A percentile compares a stretch with the other conserved stretches of the same genome.
These are phyloP conservation scores for Aspergillus puulaauensis DNA, from an alignment of 2,329 filamentous ascomycete species.

Conservation along the genomic window DNA sequence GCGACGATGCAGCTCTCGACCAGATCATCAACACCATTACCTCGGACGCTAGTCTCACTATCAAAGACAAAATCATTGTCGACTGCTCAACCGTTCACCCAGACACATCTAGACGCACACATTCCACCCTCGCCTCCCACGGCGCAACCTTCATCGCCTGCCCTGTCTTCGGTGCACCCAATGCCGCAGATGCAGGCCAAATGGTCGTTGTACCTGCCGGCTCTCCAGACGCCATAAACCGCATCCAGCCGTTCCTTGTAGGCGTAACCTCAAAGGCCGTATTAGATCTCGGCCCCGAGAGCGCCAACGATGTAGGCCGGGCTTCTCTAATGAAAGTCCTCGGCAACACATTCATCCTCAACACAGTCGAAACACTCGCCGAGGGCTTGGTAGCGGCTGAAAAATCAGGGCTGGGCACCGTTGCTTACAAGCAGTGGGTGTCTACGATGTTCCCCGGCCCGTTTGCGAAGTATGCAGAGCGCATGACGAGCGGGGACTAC, in stretches of 20 bases:
- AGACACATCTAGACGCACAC: slow-evolving; percentile 69
- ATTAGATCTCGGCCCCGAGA: slow-evolving; percentile 70
- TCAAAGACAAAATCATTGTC: slow-evolving; percentile 74
- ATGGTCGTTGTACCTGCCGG: slow-evolving; percentile 75
- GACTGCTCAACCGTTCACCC: slow-evolving; percentile 89
- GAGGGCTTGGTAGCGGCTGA: slow-evolving; percentile 79
- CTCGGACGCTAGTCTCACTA: slow-evolving; percentile 40
- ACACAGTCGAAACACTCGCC: slow-evolving; percentile 76
- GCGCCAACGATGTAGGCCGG: slow-evolving; percentile 66
- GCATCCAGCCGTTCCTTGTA: slow-evolving; percentile 67
- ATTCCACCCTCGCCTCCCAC: slow-evolving; percentile 54
- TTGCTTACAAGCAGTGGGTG: slow-evolving; percentile 70
- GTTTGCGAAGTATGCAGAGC: slow-evolving; percentile 70
- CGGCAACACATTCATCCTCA: slow-evolving; percentile 82
- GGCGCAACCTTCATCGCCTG: slow-evolving; percentile 75
- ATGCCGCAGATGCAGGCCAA: slow-evolving; percentile 59
- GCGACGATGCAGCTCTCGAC: slow-evolving; percentile 73
- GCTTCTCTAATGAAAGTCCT: slow-evolving; percentile 75
- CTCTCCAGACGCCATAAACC: slow-evolving; percentile 57
- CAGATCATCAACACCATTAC: slow-evolving; percentile 61
- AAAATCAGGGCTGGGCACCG: slow-evolving; percentile 71
- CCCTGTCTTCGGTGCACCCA: slow-evolving; percentile 51
- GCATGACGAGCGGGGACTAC: slow-evolving; percentile 76
- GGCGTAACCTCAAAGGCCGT: slow-evolving; percentile 69
- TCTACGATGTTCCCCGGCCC: slow-evolving; percentile 73